Evolutionary conservation across 2,329 filamentous ascomycete species (phyloP), one percentile per base, ranked within the genome.

Genomic region (Neoscytalidium dimidiatum): DNA sequence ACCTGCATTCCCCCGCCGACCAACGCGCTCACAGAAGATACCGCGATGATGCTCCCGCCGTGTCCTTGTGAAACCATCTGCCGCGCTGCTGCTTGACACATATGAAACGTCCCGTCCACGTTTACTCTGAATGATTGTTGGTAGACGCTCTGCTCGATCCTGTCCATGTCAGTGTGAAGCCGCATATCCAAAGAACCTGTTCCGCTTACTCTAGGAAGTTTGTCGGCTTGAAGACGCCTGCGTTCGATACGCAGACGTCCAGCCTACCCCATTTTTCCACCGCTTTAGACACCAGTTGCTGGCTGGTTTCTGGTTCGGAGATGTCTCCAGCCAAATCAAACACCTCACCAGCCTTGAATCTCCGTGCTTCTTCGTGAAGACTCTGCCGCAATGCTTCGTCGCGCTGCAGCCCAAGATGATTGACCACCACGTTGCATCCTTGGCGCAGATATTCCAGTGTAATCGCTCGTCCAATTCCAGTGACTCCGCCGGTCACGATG

Each of bases 41-140:
- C 38, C 9, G 51, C 51, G n/a, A 53, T 38, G 31, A 53, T 53
- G 51, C 51, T 53, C 8, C 51, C 29, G 51, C 51, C 51, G n/a
- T 38, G 31, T 4, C 51, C 51, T 23, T 53, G 51, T 1, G 51
- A 8, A 6, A 53, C 51, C 51, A 53, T 53, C 51, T 53, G 51
- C n/a, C 48, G 51, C 31, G 51, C 51, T 14, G 48, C 51, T 19
- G 51, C 51, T 11, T 38, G 51, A 19, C 51, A 53, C n/a, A 31
- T 53, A 19, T 38, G 19, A 19, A 53, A 38, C 6, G 31, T 38
- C 11, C 51, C 51, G 19, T 53, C 31, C 5, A 53, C 29, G 26
- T 53, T 53, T 17, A 53, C 51, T 1, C 51, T 33, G 29, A 53
- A 35, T 31, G 51, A 53, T n/a, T 38, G 51, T 19, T 38, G 51